Evolutionary conservation across 2,329 filamentous ascomycete species (phyloP).

Genomic region (Neonectria neomacrospora): DNA sequence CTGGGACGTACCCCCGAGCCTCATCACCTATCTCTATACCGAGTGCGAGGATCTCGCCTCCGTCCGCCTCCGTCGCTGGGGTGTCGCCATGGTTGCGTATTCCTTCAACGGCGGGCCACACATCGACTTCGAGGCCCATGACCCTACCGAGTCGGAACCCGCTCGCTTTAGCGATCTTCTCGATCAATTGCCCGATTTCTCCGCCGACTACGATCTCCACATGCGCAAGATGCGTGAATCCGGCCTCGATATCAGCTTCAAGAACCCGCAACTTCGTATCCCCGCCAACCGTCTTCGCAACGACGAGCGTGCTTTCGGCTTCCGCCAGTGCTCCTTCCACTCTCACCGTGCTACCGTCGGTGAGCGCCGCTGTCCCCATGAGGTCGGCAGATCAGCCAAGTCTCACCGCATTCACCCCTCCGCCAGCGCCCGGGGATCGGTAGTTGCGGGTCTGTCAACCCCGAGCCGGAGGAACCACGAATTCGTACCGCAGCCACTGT

Average conservation of each 20-base stretch:
- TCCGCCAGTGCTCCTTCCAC: constrained; percentile 70
- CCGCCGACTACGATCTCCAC: constrained; percentile 63
- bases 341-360: constrained; percentile 66
- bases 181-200: constrained; percentile 57
- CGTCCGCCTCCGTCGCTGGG: constrained; percentile 67
- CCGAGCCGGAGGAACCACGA: constrained; percentile 38
- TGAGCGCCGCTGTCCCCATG: constrained; percentile 64
- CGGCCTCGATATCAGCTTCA: constrained; percentile 63
- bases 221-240: constrained; percentile 63
- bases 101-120: constrained; percentile 54
- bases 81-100: constrained; percentile 70
- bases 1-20: constrained; percentile 65
- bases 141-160: constrained; percentile 44
- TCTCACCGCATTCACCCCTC: constrained; percentile 26
- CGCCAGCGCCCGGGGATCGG: constrained; percentile 21
- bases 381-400: constrained; percentile 29
- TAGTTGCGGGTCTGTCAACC: constrained; percentile 37
- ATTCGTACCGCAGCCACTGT: constrained; percentile 43
- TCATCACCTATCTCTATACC: constrained; percentile 65
- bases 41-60: constrained; percentile 61
- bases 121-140: constrained; percentile 46
- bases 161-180: constrained; percentile 58
- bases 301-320: constrained; percentile 69
- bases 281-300: constrained; percentile 65
- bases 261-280: constrained; percentile 70